Conservation (phyloP, 306 rosid genomes). For the Gillenia trifoliata region DNA sequence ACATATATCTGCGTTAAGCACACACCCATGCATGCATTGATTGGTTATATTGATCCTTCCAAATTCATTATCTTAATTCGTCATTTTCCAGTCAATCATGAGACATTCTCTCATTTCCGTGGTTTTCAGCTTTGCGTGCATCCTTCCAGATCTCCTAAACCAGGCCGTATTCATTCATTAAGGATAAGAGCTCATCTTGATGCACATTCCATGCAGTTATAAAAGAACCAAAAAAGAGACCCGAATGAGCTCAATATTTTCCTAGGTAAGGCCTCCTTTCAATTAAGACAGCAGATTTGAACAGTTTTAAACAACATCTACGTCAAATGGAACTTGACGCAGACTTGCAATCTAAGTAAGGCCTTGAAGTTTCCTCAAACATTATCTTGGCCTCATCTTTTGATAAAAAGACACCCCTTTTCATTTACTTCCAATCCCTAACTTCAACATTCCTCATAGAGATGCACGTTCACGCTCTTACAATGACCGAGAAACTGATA, state of each 20-base stretch:
- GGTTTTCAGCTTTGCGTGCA: not conserved
- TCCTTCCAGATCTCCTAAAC: too few species aligned
- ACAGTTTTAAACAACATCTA: not conserved
- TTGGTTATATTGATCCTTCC: not conserved
- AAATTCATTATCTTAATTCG: not conserved
- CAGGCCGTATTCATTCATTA: not conserved
- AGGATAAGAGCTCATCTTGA: not conserved
- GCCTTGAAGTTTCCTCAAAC: not conserved
- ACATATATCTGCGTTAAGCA: not conserved
- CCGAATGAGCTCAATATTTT: not conserved
- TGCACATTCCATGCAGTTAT: not conserved
- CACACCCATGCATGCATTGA: not conserved
- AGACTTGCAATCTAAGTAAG: not conserved
- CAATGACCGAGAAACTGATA: not conserved
- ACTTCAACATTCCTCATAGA: not conserved
- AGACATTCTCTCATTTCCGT: not conserved
- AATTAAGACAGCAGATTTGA: not conserved
- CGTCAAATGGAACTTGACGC: not conserved
- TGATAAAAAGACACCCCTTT: not conserved
- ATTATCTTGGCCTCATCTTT: not conserved
- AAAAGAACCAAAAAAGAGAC: not conserved
- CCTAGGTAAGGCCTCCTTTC: not conserved
- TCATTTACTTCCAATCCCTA: not conserved
- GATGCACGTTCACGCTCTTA: not conserved
- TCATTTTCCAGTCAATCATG: not conserved